Conservation (phyloP, 768 basidiomycete species). For the Strobilomyces confusus region DNA sequence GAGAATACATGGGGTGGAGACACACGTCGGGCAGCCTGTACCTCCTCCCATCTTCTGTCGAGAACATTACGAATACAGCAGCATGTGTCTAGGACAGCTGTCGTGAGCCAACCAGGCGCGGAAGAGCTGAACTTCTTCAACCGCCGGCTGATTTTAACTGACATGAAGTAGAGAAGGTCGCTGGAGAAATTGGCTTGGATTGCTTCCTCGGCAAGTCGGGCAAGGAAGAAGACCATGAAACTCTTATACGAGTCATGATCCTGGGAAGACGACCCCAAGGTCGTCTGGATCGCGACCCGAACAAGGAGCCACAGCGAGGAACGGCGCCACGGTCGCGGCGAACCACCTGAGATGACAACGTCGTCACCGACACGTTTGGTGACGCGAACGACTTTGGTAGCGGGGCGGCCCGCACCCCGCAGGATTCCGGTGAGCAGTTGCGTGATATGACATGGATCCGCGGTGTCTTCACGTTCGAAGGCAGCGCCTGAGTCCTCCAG, state of each 20-base stretch:
- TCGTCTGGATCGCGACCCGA: slow-evolving; percentile 32
- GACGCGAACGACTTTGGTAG: no score
- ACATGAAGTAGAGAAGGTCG: slow-evolving; percentile 30
- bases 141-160: slow-evolving; percentile 10
- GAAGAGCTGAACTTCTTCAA: slow-evolving; percentile 12
- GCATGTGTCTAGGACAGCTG: slow-evolving; percentile 33
- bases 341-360: slow-evolving; percentile 11
- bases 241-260: slow-evolving; percentile 37
- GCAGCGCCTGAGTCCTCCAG: no score
- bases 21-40: slow-evolving; percentile 23
- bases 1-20: slow-evolving; percentile 9
- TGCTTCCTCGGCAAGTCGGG: slow-evolving; percentile 23
- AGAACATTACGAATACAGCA: slow-evolving; percentile 37
- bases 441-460: no score
- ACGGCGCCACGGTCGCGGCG: slow-evolving; percentile 33
- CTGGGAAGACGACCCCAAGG: slow-evolving; percentile 15
- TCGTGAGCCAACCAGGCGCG: slow-evolving; percentile 33
- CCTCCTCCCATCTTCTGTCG: slow-evolving; percentile 32
- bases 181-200: slow-evolving; percentile 8
- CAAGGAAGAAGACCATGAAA: slow-evolving; percentile 44
- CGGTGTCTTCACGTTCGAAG: no score
- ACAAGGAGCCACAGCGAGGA: slow-evolving; percentile 37
- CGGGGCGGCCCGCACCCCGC: no score
- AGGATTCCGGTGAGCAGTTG: no score
- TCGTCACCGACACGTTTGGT: no score